These are phyloP conservation scores for Apiospora malaysiana DNA, from an alignment of 2,329 filamentous ascomycete genomes.

Conservation along the genomic window DNA sequence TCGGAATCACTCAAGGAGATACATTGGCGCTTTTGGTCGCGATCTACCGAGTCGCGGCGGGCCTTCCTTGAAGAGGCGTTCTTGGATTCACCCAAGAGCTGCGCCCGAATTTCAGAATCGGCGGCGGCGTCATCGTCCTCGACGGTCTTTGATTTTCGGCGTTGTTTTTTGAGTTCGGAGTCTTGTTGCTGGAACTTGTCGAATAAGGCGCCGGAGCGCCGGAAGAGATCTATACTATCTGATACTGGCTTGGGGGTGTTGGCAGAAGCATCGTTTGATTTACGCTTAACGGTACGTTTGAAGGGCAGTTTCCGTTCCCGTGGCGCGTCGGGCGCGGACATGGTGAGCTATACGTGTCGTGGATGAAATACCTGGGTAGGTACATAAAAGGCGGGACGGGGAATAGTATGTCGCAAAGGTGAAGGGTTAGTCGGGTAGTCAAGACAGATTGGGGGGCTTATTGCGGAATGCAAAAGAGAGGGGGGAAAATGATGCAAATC, in stretches of 20 bases:
- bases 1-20: background rate
- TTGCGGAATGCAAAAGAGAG: background rate
- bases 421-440: background rate
- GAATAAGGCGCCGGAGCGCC: constrained; percentile 56
- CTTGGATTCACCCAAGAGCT: background rate
- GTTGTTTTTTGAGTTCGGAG: constrained; percentile 33
- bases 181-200: constrained; percentile 42
- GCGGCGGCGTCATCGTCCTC: constrained; percentile 25
- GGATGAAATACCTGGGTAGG: background rate
- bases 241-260: constrained; percentile 28
- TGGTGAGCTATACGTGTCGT: constrained; percentile 72
- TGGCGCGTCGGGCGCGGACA: constrained; percentile 45
- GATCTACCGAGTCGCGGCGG: background rate
- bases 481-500: background rate
- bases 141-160: constrained; percentile 29
- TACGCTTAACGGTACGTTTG: constrained; percentile 53
- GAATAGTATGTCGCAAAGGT: background rate
- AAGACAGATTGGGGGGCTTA: background rate
- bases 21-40: background rate
- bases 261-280: constrained; percentile 35
- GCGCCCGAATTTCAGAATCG: background rate
- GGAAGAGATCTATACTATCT: constrained; percentile 54
- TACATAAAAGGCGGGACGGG: constrained; percentile 5
- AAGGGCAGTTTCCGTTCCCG: constrained; percentile 52
- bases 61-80: background rate